phyloP scores from a whole-genome alignment of 495 filamentous ascomycete genomes.

The Thozetella sp. region DNA sequence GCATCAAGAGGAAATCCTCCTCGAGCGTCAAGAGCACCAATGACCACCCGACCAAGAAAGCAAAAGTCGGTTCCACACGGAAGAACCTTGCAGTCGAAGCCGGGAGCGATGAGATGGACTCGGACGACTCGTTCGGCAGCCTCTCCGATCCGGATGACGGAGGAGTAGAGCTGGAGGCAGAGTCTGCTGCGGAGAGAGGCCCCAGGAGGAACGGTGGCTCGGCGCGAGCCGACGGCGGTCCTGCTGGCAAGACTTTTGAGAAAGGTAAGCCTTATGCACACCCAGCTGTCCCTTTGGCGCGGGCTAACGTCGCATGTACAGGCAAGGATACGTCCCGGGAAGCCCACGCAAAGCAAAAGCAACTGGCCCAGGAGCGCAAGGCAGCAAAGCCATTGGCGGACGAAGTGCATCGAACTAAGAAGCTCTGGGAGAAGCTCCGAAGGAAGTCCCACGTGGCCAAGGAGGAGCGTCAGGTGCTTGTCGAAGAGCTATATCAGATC shows the following conservation, averaged over 20 bases:
- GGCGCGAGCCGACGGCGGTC: conserved; percentile 17
- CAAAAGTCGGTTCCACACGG: conserved; percentile 33
- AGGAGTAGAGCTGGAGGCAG: conserved; percentile 20
- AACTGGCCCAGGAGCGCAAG: conserved; percentile 84
- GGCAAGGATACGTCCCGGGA: conserved; percentile 66
- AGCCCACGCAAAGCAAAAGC: conserved; percentile 90
- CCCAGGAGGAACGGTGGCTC: conserved; percentile 8
- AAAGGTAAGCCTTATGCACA: conserved; percentile 21
- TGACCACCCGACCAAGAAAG: conserved; percentile 40
- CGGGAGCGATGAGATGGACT: conserved; percentile 34
- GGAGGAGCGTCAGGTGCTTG: conserved; percentile 82
- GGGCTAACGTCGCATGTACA: not conserved
- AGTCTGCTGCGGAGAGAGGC: conserved; percentile 14
- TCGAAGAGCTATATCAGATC: conserved; percentile 86
- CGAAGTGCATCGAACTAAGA: conserved; percentile 84
- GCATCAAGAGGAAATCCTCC: conserved; percentile 41
- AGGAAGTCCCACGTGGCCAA: conserved; percentile 87
- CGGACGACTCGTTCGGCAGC: conserved; percentile 33
- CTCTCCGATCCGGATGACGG: conserved; percentile 33
- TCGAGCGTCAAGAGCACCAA: conserved; percentile 32
- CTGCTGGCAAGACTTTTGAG: conserved; percentile 24
- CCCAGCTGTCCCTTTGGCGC: not conserved
- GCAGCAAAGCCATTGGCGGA: conserved; percentile 90
- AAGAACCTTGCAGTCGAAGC: conserved; percentile 29
- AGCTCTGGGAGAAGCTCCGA: conserved; percentile 93